These are phyloP conservation scores for Stagonosporopsis tanaceti DNA, from an alignment of 2,329 filamentous ascomycete genomes.

Conservation along the genomic window DNA sequence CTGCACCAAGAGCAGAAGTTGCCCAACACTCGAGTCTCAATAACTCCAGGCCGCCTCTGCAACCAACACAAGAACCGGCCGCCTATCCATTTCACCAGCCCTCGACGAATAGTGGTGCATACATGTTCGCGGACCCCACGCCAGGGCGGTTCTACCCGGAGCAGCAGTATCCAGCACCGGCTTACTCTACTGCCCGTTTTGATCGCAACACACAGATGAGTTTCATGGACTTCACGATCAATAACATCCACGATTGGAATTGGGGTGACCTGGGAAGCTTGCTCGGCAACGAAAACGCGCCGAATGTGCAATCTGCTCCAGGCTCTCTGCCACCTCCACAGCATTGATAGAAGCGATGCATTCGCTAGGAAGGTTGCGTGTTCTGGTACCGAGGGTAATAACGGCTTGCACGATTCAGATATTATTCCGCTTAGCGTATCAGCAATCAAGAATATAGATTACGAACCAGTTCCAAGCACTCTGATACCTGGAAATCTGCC, in stretches of 20 bases:
- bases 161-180: conserved; percentile 22
- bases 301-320: conserved; percentile 19
- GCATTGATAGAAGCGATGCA: not conserved
- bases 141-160: conserved; percentile 35
- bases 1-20: conserved; percentile 6
- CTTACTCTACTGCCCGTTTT: conserved; percentile 31
- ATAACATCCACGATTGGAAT: conserved; percentile 47
- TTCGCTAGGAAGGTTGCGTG: not conserved
- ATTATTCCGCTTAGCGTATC: not conserved
- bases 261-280: conserved; percentile 45
- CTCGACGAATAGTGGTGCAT: conserved; percentile 37
- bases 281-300: conserved; percentile 31
- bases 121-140: conserved; percentile 41
- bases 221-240: conserved; percentile 49
- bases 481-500: not conserved
- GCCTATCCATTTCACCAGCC: conserved; percentile 36
- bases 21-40: conserved; percentile 10
- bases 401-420: not conserved
- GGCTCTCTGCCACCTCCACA: conserved; percentile 15
- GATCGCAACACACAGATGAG: conserved; percentile 43
- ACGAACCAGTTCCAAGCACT: not conserved
- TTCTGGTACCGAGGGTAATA: not conserved
- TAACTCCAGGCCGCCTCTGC: conserved; percentile 18
- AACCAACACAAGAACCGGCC: conserved; percentile 20
- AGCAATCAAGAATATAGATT: not conserved